Evolutionary conservation across 495 filamentous ascomycete genomes (phyloP).

Genomic region (Geoglossum glabrum): DNA sequence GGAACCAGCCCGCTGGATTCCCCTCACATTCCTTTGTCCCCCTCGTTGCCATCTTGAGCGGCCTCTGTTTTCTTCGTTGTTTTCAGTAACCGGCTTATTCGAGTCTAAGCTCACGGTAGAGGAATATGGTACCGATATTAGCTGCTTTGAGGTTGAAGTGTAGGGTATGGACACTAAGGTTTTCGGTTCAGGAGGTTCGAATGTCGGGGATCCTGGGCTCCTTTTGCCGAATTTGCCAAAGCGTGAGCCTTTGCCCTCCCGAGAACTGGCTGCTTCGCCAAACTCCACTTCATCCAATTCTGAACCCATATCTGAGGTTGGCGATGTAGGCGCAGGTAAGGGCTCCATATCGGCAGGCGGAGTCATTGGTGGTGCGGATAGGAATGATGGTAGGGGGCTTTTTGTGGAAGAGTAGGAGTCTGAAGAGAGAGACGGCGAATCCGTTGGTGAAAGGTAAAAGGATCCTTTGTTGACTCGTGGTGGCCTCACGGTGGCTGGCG

Average conservation of each 20-base stretch:
- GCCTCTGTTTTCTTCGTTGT: not conserved
- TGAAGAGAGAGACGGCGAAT: not conserved
- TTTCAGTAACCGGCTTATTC: not conserved
- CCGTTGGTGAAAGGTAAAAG: not conserved
- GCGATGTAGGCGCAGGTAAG: not conserved
- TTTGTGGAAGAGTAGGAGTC: not conserved
- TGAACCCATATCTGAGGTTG: not conserved
- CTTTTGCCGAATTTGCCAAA: not conserved
- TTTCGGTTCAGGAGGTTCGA: not conserved
- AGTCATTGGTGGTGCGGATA: not conserved
- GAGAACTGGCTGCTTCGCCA: not conserved
- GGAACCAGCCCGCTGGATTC: not conserved
- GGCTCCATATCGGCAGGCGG: not conserved
- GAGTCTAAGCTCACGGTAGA: too few species aligned
- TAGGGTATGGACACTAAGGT: not conserved
- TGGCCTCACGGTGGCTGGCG: not conserved
- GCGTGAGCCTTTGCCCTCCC: not conserved
- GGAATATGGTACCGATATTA: not conserved
- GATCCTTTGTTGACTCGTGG: not conserved
- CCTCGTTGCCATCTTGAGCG: not conserved
- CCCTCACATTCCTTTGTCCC: not conserved
- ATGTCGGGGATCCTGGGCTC: not conserved
- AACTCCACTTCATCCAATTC: not conserved
- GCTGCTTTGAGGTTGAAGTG: not conserved
- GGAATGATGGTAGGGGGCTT: not conserved